Conservation (phyloP, 192 early-diverging fungal species). For the Backusella luteola region DNA sequence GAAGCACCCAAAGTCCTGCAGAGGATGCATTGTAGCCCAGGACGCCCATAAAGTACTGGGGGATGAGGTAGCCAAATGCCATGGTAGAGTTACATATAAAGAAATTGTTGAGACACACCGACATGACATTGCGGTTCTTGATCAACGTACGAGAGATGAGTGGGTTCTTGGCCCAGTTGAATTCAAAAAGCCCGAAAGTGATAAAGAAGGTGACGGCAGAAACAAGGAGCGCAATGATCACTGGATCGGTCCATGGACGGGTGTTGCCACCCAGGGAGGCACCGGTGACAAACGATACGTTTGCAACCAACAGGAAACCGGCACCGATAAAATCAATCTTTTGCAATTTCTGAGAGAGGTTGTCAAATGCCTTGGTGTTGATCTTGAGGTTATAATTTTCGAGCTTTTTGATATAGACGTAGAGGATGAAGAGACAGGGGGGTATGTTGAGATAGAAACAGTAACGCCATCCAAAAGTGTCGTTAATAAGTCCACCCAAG, state of each 20-base stretch:
- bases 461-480: constrained; percentile 64
- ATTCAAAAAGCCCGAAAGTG: constrained; percentile 53
- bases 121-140: constrained; percentile 57
- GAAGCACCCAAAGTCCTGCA: constrained; percentile 33
- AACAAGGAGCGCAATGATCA: constrained; percentile 59
- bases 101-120: constrained; percentile 62
- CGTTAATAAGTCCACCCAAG: constrained; percentile 82
- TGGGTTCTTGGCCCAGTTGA: constrained; percentile 66
- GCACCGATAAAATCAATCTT: constrained; percentile 72
- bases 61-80: constrained; percentile 14
- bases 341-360: constrained; percentile 53
- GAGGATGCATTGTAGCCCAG: constrained; percentile 28
- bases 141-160: constrained; percentile 62
- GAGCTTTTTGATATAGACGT: constrained; percentile 35
- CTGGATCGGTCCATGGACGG: constrained; percentile 65
- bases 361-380: constrained; percentile 39
- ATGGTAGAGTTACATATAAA: constrained; percentile 40
- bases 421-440: constrained; percentile 58
- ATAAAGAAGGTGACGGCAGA: constrained; percentile 47
- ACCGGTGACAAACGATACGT: constrained; percentile 66
- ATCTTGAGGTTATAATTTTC: constrained; percentile 29
- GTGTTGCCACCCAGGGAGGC: constrained; percentile 71
- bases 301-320: constrained; percentile 42
- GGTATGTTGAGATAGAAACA: constrained; percentile 90
- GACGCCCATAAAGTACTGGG: constrained; percentile 30